Evolutionary conservation across 2,329 filamentous ascomycete genomes (phyloP), one percentile per base, ranked within the genome.

Genomic region (Capronia coronata): DNA sequence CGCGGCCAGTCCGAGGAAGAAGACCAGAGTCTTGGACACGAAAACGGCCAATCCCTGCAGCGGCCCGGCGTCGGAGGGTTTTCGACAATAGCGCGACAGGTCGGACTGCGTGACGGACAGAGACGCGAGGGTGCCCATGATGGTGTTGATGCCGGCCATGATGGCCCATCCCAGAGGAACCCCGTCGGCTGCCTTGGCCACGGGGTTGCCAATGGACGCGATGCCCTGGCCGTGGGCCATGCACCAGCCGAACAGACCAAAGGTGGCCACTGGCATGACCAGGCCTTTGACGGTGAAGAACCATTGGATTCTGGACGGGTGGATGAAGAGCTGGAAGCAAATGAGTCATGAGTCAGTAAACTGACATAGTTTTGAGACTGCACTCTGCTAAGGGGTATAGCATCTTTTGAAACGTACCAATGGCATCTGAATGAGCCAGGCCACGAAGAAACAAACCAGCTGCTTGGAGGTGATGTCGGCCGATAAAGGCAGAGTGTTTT

Each of bases 1-100:
- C 0, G 68, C 68, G 2, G 63, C 64, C 13, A 67, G 63, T 10
- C 69, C 68, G 5, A 73, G 59, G 40, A 71, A 65, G 55, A 72
- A 69, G 29, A 71, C 66, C 8, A 70, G 56, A 10, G 67, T 57
- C 32, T 69, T 67, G 46, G 63, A 64, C 32, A 68, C 48, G 25
- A 71, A 64, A 19, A 72, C 43, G 30, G 23, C 25, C 32, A 46
- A 39, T 8, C 43, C 43, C 38, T 46, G 43, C 14, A 46, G 32
- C 30, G 25, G 34, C 6, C 43, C 43, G 6, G 25, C 6, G 25
- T 27, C 14, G 43, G 43, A 46, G n/a, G 27, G 18, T 22, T 46
- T 46, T 39, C 43, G 43, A 21, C 30, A 46, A 18, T 46, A 46
- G 23, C 43, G 43, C 11, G 43, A 46, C 13, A 46, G 32, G 14